These are phyloP conservation scores for Lanmaoa pseudosensibilis DNA, from an alignment of 768 basidiomycete genomes.

Conservation along the genomic window DNA sequence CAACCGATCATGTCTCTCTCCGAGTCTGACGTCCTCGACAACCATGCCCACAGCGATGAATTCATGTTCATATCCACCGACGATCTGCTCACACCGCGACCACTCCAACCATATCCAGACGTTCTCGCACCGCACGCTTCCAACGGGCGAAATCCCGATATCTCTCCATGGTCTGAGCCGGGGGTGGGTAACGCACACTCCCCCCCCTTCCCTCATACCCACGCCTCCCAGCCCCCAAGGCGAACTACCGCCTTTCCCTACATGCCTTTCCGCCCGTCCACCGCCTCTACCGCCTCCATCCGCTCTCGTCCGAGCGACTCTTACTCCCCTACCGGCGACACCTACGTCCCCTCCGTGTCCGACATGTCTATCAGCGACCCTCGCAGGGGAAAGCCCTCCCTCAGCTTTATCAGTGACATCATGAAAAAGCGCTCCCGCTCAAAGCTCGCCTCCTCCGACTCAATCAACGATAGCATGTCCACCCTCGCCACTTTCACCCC, in stretches of 20 bases:
- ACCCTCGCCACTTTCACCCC: conserved; percentile 41
- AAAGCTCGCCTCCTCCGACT: conserved; percentile 39
- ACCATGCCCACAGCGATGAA: conserved; percentile 2
- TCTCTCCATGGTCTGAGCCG: conserved; percentile 23
- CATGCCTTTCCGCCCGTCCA: conserved; percentile 34
- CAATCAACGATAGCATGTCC: conserved; percentile 26
- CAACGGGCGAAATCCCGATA: conserved; percentile 10
- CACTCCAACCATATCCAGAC: conserved; percentile 16
- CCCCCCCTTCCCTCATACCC: conserved; percentile 1
- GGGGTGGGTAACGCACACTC: conserved; percentile 5
- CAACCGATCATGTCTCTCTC: conserved; percentile 17
- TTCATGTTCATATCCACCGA: conserved; percentile 10
- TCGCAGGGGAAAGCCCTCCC: conserved; percentile 51
- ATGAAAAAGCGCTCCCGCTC: conserved; percentile 43
- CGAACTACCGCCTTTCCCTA: conserved; percentile 28
- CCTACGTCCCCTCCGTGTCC: conserved; percentile 30
- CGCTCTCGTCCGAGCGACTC: conserved; percentile 33
- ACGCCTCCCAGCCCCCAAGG: conserved; percentile 16
- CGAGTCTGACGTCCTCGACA: neutral
- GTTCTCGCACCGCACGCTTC: neutral
- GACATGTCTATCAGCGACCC: conserved; percentile 37
- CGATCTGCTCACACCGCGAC: conserved; percentile 6
- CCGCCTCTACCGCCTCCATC: conserved; percentile 35
- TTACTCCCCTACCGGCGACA: conserved; percentile 28
- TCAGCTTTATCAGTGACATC: conserved; percentile 41